Percentiles rank a stretch among this genome's conserved stretches.
These are phyloP conservation scores for Phaseolus coccineus DNA, from an alignment of 331 rosid species.

Conservation along the genomic window DNA sequence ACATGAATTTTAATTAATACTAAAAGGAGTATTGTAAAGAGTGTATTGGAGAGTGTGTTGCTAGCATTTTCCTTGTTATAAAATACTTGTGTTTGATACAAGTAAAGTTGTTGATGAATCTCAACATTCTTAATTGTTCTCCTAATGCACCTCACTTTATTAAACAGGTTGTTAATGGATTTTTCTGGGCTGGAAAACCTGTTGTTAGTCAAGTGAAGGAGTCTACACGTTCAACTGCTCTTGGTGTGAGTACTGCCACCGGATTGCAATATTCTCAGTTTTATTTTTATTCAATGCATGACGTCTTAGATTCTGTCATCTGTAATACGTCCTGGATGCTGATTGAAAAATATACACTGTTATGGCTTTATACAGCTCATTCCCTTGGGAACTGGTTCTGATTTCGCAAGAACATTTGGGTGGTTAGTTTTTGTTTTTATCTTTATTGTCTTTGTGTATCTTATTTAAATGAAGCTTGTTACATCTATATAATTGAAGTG, in stretches of 20 bases:
- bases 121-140: neutral
- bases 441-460: slow-evolving; percentile 34
- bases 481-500: slow-evolving; percentile 40
- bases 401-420: slow-evolving; percentile 86
- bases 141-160: slow-evolving; percentile 34
- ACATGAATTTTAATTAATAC: neutral
- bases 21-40: neutral
- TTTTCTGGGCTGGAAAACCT: slow-evolving; percentile 94
- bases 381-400: slow-evolving; percentile 97
- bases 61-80: neutral
- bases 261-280: slow-evolving; percentile 24
- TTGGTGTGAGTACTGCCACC: slow-evolving; percentile 75
- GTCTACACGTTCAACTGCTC: slow-evolving; percentile 77
- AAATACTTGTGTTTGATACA: slow-evolving; percentile 8
- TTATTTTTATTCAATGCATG: slow-evolving; percentile 11
- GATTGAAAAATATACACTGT: slow-evolving; percentile 30
- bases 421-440: slow-evolving; percentile 59
- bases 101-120: slow-evolving; percentile 9
- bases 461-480: slow-evolving; percentile 4
- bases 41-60: neutral
- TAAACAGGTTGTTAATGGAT: slow-evolving; percentile 94
- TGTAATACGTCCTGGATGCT: slow-evolving; percentile 38
- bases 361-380: slow-evolving; percentile 76
- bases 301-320: slow-evolving; percentile 30
- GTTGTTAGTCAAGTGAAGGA: slow-evolving; percentile 67